Conservation (phyloP, 208 protist genomes). For the Balamuthia mandrillaris region DNA sequence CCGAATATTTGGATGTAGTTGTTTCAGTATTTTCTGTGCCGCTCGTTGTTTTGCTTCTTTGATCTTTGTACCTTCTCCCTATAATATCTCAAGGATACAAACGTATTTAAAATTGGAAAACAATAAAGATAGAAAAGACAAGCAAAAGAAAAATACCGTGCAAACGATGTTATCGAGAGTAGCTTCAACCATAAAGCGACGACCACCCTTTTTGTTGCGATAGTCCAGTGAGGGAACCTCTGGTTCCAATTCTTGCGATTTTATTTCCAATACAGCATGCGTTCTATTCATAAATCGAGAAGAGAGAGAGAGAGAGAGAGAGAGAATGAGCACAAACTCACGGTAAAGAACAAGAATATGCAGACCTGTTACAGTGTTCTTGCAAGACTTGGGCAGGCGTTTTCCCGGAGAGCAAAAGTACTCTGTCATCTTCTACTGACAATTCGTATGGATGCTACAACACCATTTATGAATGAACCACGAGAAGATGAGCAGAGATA, state of each 20-base stretch:
- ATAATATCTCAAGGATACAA: too few relatives aligned
- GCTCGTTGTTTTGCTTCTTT: slow-evolving; percentile 16
- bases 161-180: neutral
- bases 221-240: neutral
- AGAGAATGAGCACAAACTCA: too few relatives aligned
- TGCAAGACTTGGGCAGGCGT: slow-evolving; percentile 10
- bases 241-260: neutral
- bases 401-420: neutral
- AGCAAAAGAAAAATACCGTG: neutral
- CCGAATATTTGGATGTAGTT: neutral
- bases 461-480: too few relatives aligned
- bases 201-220: neutral
- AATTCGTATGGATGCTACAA: slow-evolving; percentile 4
- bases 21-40: slow-evolving; percentile 7
- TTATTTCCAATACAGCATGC: neutral
- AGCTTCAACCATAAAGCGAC: neutral
- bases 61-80: neutral
- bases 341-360: too few relatives aligned
- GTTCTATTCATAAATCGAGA: neutral
- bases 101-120: neutral
- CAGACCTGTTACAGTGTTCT: slow-evolving; percentile 20
- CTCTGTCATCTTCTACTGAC: neutral
- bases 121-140: neutral
- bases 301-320: neutral
- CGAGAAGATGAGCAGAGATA: too few relatives aligned